Evolutionary conservation across 345 rosid species (phyloP).

Genomic region (Anacardium occidentale): DNA sequence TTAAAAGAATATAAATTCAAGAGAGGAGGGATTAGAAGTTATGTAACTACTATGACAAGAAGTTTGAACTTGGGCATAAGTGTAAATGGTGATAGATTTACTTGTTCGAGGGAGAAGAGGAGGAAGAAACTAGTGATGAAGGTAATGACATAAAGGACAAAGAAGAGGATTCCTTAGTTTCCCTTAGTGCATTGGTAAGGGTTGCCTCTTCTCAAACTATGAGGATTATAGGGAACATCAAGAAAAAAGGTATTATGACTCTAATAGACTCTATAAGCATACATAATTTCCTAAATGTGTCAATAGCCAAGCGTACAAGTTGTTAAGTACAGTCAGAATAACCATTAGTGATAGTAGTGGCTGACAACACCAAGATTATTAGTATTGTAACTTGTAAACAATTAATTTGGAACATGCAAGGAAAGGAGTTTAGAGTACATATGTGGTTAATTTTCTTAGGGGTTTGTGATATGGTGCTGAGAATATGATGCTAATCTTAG

Average conservation of each 20-base stretch:
- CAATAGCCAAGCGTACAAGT: neutral
- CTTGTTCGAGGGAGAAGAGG: neutral
- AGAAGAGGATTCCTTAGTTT: neutral
- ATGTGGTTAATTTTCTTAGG: too few relatives aligned
- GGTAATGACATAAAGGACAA: neutral
- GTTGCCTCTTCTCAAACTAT: neutral
- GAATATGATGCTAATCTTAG: too few relatives aligned
- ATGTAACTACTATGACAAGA: neutral
- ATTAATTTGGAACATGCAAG: neutral
- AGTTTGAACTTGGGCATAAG: neutral
- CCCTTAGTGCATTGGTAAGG: neutral
- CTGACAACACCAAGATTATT: neutral
- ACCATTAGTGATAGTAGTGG: neutral
- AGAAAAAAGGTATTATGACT: neutral
- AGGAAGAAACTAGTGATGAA: too few relatives aligned
- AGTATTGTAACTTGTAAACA: neutral
- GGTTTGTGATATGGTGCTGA: too few relatives aligned
- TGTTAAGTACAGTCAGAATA: neutral
- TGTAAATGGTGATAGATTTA: neutral
- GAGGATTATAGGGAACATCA: neutral
- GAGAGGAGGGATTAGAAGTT: neutral
- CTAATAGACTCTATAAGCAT: neutral
- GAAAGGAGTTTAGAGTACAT: neutral
- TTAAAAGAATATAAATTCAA: neutral
- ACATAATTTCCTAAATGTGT: neutral